phyloP scores from a whole-genome alignment of 352 stramenopile genomes.

The Phytophthora sp. region DNA sequence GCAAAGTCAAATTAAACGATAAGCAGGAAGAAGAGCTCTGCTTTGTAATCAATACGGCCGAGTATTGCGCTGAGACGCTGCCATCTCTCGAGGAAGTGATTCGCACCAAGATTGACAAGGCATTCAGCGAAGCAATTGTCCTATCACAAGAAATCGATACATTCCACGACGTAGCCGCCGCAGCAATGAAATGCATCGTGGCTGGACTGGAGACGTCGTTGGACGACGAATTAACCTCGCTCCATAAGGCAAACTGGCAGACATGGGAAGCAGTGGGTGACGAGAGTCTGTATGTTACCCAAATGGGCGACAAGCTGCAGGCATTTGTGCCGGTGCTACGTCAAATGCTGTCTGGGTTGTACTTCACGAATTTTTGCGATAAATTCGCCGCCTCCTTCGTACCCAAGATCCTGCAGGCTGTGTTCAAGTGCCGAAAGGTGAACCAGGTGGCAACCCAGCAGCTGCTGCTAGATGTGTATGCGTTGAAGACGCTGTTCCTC shows the following conservation, averaged over 20 bases:
- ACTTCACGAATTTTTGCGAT: constrained; percentile 99
- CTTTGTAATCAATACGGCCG: constrained; percentile 98
- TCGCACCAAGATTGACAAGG: constrained; percentile 94
- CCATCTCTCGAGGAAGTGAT: constrained; percentile 97
- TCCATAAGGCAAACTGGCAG: constrained; percentile 94
- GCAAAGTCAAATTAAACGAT: constrained; percentile 71
- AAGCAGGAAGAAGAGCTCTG: constrained; percentile 96
- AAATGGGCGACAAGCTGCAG: constrained; percentile 93
- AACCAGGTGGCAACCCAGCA: constrained; percentile 98
- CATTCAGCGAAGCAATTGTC: constrained; percentile 93
- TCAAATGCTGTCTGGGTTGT: constrained; percentile 90
- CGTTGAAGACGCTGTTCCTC: constrained; percentile 96
- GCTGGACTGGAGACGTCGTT: constrained; percentile 91
- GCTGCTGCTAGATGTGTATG: constrained; percentile 98
- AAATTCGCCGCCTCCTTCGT: constrained; percentile 96
- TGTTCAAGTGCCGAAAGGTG: constrained; percentile 93
- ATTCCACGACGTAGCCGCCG: constrained; percentile 95
- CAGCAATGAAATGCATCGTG: constrained; percentile 95
- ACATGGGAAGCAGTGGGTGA: constrained; percentile 95
- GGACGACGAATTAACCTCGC: constrained; percentile 90
- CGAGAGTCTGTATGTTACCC: constrained; percentile 94
- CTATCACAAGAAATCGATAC: constrained; percentile 94
- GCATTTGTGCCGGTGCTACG: constrained; percentile 92
- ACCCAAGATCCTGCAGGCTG: constrained; percentile 85
- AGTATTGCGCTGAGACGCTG: constrained; percentile 98